Evolutionary conservation across 2,329 filamentous ascomycete species (phyloP).

Genomic region (Corinectria fuckeliana): DNA sequence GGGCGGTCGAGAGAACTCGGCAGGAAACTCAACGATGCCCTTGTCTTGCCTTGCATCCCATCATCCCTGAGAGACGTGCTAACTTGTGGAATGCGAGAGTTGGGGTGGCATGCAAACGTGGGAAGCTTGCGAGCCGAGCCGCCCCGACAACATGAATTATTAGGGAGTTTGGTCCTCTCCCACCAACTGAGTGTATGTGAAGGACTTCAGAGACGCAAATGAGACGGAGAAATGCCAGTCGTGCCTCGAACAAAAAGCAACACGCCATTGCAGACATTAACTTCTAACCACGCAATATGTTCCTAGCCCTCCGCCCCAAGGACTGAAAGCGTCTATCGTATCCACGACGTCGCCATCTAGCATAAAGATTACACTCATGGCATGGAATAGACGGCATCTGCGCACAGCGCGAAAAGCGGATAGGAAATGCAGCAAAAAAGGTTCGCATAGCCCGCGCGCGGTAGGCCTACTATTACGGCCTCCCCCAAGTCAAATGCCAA

Average conservation of each 20-base stretch:
- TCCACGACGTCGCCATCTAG: too few species aligned
- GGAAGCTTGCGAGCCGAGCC: not conserved
- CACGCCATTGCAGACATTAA: not conserved
- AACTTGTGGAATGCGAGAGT: not conserved
- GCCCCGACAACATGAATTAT: not conserved
- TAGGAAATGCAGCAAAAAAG: too few species aligned
- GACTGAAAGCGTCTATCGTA: too few species aligned
- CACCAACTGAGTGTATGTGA: not conserved
- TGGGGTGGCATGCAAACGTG: not conserved
- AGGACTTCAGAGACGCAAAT: not conserved
- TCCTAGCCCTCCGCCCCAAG: too few species aligned
- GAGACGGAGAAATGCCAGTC: not conserved
- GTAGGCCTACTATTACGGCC: too few species aligned
- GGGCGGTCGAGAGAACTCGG: not conserved
- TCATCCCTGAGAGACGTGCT: not conserved
- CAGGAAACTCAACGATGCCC: not conserved
- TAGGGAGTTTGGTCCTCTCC: not conserved
- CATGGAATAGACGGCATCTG: too few species aligned
- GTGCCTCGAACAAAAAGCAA: not conserved
- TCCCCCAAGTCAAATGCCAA: too few species aligned
- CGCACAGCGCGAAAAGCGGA: too few species aligned
- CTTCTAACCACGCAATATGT: too few species aligned
- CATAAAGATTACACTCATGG: too few species aligned
- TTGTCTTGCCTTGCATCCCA: not conserved
- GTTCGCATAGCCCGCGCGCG: too few species aligned